phyloP scores from a whole-genome alignment of 73 alveolate species.

The Paramecium bursaria region DNA sequence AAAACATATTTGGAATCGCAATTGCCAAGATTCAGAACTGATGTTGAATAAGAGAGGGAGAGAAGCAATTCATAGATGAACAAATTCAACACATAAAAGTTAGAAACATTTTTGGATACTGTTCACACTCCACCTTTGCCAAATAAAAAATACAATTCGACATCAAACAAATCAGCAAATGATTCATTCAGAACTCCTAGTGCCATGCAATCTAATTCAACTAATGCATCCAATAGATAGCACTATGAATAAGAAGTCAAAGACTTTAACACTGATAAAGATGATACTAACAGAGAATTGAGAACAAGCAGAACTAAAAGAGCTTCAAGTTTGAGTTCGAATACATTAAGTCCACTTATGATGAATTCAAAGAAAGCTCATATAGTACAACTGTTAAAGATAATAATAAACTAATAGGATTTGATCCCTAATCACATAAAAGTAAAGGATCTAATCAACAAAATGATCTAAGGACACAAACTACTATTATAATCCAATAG shows the following conservation, averaged over 20 bases:
- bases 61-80: background rate
- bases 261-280: background rate
- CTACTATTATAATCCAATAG: background rate
- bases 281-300: background rate
- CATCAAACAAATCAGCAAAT: slow-evolving; percentile 4
- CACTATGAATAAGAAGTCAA: slow-evolving; percentile 17
- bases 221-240: slow-evolving; percentile 43
- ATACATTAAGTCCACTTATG: background rate
- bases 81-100: slow-evolving; percentile 22
- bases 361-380: background rate
- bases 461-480: background rate
- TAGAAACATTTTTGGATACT: slow-evolving; percentile 28
- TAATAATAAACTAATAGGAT: background rate
- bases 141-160: slow-evolving; percentile 14
- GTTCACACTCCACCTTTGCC: slow-evolving; percentile 62
- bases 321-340: background rate
- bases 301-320: background rate
- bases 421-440: slow-evolving; percentile 12
- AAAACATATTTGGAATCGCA: background rate
- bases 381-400: background rate
- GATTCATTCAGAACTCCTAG: slow-evolving; percentile 61
- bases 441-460: background rate
- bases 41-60: background rate
- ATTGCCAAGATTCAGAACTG: background rate
- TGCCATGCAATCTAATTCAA: slow-evolving; percentile 43